phyloP scores from a whole-genome alignment of 2,329 filamentous ascomycete species.

The Hyphodiscus sp. region DNA sequence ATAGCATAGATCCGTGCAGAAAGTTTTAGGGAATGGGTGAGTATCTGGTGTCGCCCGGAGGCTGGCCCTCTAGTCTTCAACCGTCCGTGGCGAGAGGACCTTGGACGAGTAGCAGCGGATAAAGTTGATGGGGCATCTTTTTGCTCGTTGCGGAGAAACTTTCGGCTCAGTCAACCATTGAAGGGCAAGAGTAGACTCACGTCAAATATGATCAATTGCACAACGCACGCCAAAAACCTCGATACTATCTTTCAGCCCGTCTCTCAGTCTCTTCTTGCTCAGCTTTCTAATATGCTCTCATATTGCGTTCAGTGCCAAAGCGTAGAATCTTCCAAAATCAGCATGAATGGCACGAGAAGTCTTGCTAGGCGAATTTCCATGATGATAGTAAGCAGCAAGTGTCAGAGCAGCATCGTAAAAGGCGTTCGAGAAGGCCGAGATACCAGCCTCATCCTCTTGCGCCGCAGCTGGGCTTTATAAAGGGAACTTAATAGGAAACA shows the following conservation, averaged over 20 bases:
- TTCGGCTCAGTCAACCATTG: neutral
- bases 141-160: neutral
- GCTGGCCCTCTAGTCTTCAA: neutral
- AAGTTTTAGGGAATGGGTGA: neutral
- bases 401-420: slow-evolving; percentile 51
- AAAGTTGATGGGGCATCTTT: neutral
- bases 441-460: slow-evolving; percentile 48
- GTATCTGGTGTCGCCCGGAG: neutral
- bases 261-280: neutral
- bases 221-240: neutral
- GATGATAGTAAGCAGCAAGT: slow-evolving; percentile 50
- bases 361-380: slow-evolving; percentile 22
- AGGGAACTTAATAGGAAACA: slow-evolving; percentile 56
- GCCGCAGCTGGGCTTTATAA: slow-evolving; percentile 51
- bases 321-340: neutral
- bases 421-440: slow-evolving; percentile 44
- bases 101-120: neutral
- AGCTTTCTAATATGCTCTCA: neutral
- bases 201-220: neutral
- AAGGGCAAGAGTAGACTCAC: neutral
- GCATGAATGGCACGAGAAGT: neutral
- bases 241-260: neutral
- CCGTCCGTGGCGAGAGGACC: neutral
- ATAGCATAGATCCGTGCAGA: slow-evolving; percentile 27
- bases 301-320: neutral